These are phyloP conservation scores for Ichthyophthirius multifiliis DNA, from an alignment of 169 alveolate species.

Conservation along the genomic window DNA sequence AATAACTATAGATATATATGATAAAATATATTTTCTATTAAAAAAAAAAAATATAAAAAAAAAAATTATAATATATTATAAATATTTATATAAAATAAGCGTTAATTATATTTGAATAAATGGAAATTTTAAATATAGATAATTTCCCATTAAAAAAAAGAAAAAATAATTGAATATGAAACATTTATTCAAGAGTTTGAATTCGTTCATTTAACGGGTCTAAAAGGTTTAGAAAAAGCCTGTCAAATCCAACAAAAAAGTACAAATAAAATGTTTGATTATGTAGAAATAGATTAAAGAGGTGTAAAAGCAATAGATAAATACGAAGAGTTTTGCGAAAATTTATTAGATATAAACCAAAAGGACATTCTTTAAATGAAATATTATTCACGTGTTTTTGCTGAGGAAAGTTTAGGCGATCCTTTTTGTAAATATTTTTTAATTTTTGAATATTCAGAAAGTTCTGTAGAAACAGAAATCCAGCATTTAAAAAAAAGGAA, in stretches of 20 bases:
- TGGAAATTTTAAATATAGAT: too few relatives aligned
- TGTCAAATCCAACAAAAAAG: conserved; percentile 1
- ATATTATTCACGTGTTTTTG: background rate
- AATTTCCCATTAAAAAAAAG: too few relatives aligned
- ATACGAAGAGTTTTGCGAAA: conserved; percentile 5
- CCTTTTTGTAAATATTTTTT: conserved; percentile 9
- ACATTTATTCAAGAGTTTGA: background rate
- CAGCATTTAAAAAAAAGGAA: background rate
- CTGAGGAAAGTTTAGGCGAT: background rate
- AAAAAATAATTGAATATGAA: background rate
- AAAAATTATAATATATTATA: too few relatives aligned
- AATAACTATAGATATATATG: too few relatives aligned
- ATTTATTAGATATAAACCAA: background rate
- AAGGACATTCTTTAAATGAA: background rate
- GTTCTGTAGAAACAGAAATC: conserved; percentile 18
- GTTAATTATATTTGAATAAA: too few relatives aligned
- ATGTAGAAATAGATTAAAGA: background rate
- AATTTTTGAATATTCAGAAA: conserved; percentile 8
- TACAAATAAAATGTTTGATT: conserved; percentile 16
- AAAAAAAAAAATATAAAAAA: too few relatives aligned
- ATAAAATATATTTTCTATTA: too few relatives aligned
- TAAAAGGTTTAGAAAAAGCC: conserved; percentile 13
- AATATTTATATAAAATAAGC: too few relatives aligned
- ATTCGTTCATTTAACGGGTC: conserved; percentile 8
- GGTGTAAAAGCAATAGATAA: background rate